A percentile compares a stretch with the other conserved stretches of the same genome.
Conservation (phyloP, 257 asterid genomes). For the Solanum rostratum region DNA sequence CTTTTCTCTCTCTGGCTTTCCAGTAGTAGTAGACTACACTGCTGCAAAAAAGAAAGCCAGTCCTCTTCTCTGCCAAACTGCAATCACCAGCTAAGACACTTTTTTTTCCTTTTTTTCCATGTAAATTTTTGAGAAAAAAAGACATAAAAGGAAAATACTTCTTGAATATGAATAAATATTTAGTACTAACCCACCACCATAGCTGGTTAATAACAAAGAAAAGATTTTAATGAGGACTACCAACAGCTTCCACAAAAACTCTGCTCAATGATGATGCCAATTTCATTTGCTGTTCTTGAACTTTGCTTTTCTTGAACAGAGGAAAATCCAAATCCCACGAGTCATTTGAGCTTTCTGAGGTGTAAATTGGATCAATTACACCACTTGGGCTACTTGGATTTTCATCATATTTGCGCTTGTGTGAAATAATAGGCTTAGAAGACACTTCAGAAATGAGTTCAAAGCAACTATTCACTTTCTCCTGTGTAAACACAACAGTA, state of each 20-base stretch:
- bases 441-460: constrained; percentile 20
- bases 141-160: not conserved
- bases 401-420: constrained; percentile 36
- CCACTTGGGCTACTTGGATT: constrained; percentile 26
- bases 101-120: not conserved
- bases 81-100: not conserved
- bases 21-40: not conserved
- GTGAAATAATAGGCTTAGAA: not conserved
- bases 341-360: constrained; percentile 32
- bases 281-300: constrained; percentile 42
- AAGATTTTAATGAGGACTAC: constrained; percentile 32
- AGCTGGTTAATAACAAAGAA: not conserved
- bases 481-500: constrained; percentile 24
- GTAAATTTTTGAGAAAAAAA: not conserved
- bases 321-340: constrained; percentile 24
- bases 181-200: not conserved
- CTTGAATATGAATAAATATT: not conserved
- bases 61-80: constrained; percentile 5
- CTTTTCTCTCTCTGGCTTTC: not conserved
- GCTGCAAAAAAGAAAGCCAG: not conserved
- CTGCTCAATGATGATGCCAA: constrained; percentile 34
- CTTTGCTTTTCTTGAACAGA: constrained; percentile 40
- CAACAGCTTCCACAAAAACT: constrained; percentile 44
- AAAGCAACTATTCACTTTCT: constrained; percentile 56
- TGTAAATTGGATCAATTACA: constrained; percentile 20